These are phyloP conservation scores for Lactarius indigo DNA, from an alignment of 768 basidiomycete genomes.

Conservation along the genomic window DNA sequence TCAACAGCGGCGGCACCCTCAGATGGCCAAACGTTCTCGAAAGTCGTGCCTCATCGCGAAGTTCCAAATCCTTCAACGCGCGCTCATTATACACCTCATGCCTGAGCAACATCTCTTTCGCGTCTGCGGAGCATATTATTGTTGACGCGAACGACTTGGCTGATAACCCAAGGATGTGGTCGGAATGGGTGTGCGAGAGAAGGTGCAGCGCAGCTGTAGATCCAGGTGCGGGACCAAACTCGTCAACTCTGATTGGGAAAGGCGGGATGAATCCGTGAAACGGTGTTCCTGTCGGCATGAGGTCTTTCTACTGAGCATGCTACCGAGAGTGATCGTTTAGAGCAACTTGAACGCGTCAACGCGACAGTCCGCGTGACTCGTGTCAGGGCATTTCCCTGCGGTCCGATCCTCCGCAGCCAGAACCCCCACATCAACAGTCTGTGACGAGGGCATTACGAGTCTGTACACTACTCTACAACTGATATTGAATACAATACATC, in stretches of 20 bases:
- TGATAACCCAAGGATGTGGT: conserved; percentile 77
- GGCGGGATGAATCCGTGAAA: conserved; percentile 73
- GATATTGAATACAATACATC: neutral
- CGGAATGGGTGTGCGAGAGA: conserved; percentile 88
- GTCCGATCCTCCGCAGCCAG: no score
- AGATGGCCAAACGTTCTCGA: conserved; percentile 65
- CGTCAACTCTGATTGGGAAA: conserved; percentile 82
- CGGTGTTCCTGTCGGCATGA: conserved; percentile 75
- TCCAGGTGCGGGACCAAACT: conserved; percentile 51
- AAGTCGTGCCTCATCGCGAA: conserved; percentile 42
- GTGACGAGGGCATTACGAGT: neutral
- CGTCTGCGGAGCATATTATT: conserved; percentile 76
- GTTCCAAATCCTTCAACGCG: conserved; percentile 49
- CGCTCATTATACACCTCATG: conserved; percentile 71
- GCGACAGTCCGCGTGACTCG: neutral
- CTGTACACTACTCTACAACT: conserved; percentile 3
- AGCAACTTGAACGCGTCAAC: neutral
- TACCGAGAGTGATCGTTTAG: neutral
- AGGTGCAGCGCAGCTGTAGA: conserved; percentile 54
- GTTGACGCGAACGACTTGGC: conserved; percentile 68
- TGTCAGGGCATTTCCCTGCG: no score
- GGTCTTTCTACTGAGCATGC: neutral
- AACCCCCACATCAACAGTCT: no score
- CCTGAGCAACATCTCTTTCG: conserved; percentile 80
- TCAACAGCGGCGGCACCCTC: conserved; percentile 48